phyloP scores from a whole-genome alignment of 148 eudicot genomes.

The Chenopodium suecicum region DNA sequence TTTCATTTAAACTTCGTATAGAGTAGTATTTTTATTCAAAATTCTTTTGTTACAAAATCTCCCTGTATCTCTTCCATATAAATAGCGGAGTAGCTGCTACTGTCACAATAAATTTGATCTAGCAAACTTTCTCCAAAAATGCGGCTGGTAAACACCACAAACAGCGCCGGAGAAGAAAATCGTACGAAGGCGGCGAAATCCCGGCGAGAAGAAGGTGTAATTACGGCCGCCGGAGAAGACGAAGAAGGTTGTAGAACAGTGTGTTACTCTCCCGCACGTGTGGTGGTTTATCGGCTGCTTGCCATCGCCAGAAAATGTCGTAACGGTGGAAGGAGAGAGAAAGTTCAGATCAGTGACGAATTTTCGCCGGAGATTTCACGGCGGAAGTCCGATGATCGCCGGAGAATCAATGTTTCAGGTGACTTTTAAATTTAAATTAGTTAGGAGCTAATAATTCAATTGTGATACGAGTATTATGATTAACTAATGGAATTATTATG shows the following conservation, averaged over 20 bases:
- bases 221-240: background rate
- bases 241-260: conserved; percentile 22
- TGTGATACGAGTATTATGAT: too few relatives aligned
- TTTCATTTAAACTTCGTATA: too few relatives aligned
- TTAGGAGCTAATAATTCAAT: too few relatives aligned
- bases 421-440: background rate
- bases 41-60: background rate
- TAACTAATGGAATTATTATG: too few relatives aligned
- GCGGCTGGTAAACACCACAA: conserved; percentile 14
- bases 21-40: too few relatives aligned
- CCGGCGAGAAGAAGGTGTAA: conserved; percentile 16
- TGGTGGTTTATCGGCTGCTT: conserved; percentile 28
- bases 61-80: conserved; percentile 1
- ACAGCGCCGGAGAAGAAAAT: background rate
- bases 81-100: background rate
- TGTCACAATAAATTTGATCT: background rate
- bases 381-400: background rate
- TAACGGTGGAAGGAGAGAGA: conserved; percentile 19
- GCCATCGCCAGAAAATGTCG: conserved; percentile 21
- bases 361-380: background rate
- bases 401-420: conserved; percentile 20
- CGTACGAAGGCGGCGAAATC: background rate
- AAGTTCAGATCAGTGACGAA: conserved; percentile 5
- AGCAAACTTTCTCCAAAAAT: background rate
- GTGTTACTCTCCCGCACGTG: conserved; percentile 40